phyloP scores from a whole-genome alignment of 768 basidiomycete genomes.

The Crucibulum laeve region DNA sequence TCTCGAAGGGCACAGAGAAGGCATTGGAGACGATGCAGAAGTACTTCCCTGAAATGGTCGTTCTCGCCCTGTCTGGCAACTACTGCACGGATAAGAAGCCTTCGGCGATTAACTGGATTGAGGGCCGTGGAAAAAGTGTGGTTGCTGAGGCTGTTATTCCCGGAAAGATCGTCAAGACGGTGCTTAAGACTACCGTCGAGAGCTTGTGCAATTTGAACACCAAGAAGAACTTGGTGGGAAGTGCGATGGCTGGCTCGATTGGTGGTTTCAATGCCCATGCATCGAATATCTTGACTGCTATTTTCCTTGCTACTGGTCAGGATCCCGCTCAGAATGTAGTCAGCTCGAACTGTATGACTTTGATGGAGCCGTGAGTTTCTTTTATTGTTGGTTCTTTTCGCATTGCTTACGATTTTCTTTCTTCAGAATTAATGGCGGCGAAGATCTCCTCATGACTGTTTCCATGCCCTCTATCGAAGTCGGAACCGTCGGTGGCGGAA shows the following conservation, averaged over 20 bases:
- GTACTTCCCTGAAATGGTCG: constrained; percentile 87
- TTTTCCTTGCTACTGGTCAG: constrained; percentile 95
- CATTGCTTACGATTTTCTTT: constrained; percentile 2
- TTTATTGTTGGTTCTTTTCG: constrained; percentile 3
- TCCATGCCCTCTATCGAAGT: constrained; percentile 99
- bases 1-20: constrained; percentile 96
- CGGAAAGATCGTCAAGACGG: constrained; percentile 80
- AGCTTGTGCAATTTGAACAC: constrained; percentile 86
- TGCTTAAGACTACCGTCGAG: constrained; percentile 93
- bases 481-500: constrained; percentile 96
- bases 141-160: constrained; percentile 95
- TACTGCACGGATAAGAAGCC: constrained; percentile 99
- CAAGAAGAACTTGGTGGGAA: constrained; percentile 97
- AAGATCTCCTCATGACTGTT: constrained; percentile 89
- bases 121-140: constrained; percentile 96
- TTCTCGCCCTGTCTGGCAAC: constrained; percentile 91
- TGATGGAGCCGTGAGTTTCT: constrained; percentile 92
- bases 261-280: constrained; percentile 99
- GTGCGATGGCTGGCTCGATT: constrained; percentile 96
- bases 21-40: constrained; percentile 76
- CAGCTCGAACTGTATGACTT: constrained; percentile 96
- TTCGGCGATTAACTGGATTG: constrained; percentile 99
- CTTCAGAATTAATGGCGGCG: constrained; percentile 77
- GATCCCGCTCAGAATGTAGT: constrained; percentile 99
- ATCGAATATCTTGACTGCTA: constrained; percentile 92